These are phyloP conservation scores for Laguncularia racemosa DNA, from an alignment of 345 rosid species.

Conservation along the genomic window DNA sequence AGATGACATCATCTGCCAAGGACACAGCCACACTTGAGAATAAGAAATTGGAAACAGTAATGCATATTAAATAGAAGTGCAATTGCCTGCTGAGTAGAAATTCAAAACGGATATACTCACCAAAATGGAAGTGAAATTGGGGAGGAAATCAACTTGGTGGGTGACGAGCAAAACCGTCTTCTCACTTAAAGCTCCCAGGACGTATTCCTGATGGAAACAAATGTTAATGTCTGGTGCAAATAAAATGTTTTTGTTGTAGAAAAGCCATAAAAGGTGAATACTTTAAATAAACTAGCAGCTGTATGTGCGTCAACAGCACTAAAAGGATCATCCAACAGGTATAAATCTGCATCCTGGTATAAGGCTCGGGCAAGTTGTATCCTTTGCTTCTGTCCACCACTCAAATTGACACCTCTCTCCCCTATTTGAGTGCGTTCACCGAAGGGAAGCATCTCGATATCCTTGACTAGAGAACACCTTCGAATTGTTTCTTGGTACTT, in stretches of 20 bases:
- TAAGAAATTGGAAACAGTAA: too few species aligned
- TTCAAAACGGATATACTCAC: constrained; percentile 6
- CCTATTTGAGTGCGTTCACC: constrained; percentile 68
- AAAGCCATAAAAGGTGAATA: background rate
- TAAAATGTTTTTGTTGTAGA: background rate
- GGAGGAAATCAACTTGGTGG: constrained; percentile 41
- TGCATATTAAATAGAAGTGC: too few species aligned
- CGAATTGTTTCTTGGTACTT: constrained; percentile 40
- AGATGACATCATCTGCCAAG: constrained; percentile 27
- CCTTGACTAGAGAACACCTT: constrained; percentile 51
- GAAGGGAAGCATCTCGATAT: constrained; percentile 35
- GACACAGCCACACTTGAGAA: too few species aligned
- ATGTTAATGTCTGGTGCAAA: background rate
- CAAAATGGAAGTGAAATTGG: constrained; percentile 22
- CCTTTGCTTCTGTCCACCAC: constrained; percentile 86
- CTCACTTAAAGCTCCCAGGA: constrained; percentile 15
- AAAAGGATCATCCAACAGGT: constrained; percentile 78
- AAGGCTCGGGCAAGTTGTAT: constrained; percentile 74
- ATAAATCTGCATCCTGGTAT: constrained; percentile 55
- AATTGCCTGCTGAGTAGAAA: too few species aligned
- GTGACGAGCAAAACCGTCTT: constrained; percentile 36
- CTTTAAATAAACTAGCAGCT: constrained; percentile 57
- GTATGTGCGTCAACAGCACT: constrained; percentile 86
- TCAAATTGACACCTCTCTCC: constrained; percentile 76
- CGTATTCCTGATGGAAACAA: constrained; percentile 22